phyloP scores from a whole-genome alignment of 805 yeast genomes.

The Lipomyces starkeyi region DNA sequence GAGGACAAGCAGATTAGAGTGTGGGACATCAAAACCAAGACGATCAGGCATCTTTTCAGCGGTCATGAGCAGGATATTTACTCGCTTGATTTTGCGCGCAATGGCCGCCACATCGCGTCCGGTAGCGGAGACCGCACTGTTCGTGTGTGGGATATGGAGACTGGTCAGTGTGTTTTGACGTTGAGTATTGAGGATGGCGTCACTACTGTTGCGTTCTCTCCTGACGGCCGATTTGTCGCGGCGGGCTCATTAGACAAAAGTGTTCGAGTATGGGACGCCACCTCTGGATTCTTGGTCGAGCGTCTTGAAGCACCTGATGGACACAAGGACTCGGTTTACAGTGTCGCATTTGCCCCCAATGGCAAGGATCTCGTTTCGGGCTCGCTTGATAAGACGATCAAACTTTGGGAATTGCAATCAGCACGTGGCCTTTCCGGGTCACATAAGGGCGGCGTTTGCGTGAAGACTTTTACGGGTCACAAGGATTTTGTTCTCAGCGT shows the following conservation, averaged over 20 bases:
- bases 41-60: slow-evolving; percentile 75
- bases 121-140: slow-evolving; percentile 98
- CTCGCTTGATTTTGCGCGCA: slow-evolving; percentile 92
- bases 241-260: slow-evolving; percentile 96
- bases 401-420: slow-evolving; percentile 86
- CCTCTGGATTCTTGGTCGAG: slow-evolving; percentile 89
- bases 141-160: slow-evolving; percentile 91
- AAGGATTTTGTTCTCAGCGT: slow-evolving; percentile 94
- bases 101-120: slow-evolving; percentile 88
- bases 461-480: slow-evolving; percentile 93
- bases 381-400: slow-evolving; percentile 92
- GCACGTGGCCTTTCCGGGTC: slow-evolving; percentile 50
- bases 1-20: slow-evolving; percentile 79
- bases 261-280: slow-evolving; percentile 96
- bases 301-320: slow-evolving; percentile 93
- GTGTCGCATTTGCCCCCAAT: slow-evolving; percentile 89
- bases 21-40: slow-evolving; percentile 90
- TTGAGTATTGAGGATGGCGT: slow-evolving; percentile 96
- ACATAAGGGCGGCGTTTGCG: slow-evolving; percentile 61
- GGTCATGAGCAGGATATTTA: slow-evolving; percentile 99
- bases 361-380: slow-evolving; percentile 94
- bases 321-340: slow-evolving; percentile 93
- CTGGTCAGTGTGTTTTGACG: slow-evolving; percentile 87
- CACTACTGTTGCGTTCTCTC: slow-evolving; percentile 95
- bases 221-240: slow-evolving; percentile 91